Percentiles rank a stretch among this genome's conserved stretches.
These are phyloP conservation scores for Ocimum tenuiflorum DNA, from an alignment of 257 asterid species.

Conservation along the genomic window DNA sequence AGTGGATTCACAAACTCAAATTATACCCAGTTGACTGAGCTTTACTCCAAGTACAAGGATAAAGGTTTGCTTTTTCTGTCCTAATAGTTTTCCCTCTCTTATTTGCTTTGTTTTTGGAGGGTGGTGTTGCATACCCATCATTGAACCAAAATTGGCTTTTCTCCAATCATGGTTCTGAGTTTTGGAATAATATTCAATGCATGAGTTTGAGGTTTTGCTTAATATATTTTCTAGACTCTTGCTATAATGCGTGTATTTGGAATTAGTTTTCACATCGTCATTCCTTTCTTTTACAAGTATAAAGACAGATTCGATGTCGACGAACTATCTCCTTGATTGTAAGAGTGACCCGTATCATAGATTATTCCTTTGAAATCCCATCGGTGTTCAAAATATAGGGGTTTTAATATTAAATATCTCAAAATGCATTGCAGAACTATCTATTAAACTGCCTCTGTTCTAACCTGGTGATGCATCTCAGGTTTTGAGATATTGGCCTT, in stretches of 20 bases:
- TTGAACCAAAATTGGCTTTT: neutral
- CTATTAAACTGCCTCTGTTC: neutral
- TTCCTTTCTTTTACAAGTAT: neutral
- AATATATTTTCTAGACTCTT: neutral
- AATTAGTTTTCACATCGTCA: neutral
- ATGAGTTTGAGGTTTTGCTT: neutral
- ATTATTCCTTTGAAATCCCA: neutral
- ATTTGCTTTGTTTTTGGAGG: too few species aligned
- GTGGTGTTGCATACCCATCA: too few species aligned
- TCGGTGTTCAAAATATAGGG: neutral
- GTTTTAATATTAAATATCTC: neutral
- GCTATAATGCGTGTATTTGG: neutral
- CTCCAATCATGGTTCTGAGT: too few species aligned
- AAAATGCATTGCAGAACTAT: neutral
- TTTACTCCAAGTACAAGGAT: conserved; percentile 57
- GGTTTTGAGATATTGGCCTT: conserved; percentile 84
- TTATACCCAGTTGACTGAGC: conserved; percentile 73
- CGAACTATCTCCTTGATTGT: neutral
- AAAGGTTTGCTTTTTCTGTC: conserved; percentile 38
- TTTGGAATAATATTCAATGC: neutral
- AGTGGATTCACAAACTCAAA: conserved; percentile 72
- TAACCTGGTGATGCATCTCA: conserved; percentile 27
- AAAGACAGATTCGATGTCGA: neutral
- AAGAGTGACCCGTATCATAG: neutral
- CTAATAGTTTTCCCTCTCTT: neutral